A percentile compares a stretch with the other conserved stretches of the same genome.
These are phyloP conservation scores for Bertia moriformis DNA, from an alignment of 2,329 filamentous ascomycete species.

Conservation along the genomic window DNA sequence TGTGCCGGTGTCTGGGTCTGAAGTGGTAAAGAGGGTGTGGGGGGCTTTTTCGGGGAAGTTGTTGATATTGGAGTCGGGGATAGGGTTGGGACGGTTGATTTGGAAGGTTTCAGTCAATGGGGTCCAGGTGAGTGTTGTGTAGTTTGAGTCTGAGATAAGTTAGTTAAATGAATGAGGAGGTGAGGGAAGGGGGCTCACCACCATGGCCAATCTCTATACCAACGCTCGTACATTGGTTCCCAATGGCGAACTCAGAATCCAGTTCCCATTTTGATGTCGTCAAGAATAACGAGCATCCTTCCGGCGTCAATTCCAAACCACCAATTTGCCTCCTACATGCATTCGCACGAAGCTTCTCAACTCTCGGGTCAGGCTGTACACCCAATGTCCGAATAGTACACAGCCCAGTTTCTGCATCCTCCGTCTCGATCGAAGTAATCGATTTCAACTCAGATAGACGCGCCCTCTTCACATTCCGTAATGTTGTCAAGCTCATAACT, in stretches of 20 bases:
- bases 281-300: neutral
- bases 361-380: slow-evolving; percentile 12
- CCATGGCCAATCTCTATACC: neutral
- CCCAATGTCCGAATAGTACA: slow-evolving; percentile 26
- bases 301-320: slow-evolving; percentile 8
- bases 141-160: slow-evolving; percentile 9
- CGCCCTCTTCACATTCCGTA: slow-evolving; percentile 18
- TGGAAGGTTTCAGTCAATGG: slow-evolving; percentile 20
- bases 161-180: no score
- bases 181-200: neutral
- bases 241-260: neutral
- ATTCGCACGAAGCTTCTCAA: slow-evolving; percentile 8
- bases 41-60: slow-evolving; percentile 20
- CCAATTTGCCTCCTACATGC: slow-evolving; percentile 1
- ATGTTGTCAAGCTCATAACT: slow-evolving; percentile 21
- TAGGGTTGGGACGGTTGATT: slow-evolving; percentile 21
- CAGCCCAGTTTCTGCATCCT: slow-evolving; percentile 9
- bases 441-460: slow-evolving; percentile 17
- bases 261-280: neutral
- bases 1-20: slow-evolving; percentile 2
- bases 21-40: slow-evolving; percentile 26
- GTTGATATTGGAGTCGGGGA: slow-evolving; percentile 14
- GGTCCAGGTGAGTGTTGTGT: slow-evolving; percentile 22
- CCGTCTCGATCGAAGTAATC: slow-evolving; percentile 23
- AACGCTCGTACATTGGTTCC: neutral